Evolutionary conservation across 176 grass and related monocot genomes (phyloP), one percentile per base, ranked within the genome.

Genomic region (Avena insularis): DNA sequence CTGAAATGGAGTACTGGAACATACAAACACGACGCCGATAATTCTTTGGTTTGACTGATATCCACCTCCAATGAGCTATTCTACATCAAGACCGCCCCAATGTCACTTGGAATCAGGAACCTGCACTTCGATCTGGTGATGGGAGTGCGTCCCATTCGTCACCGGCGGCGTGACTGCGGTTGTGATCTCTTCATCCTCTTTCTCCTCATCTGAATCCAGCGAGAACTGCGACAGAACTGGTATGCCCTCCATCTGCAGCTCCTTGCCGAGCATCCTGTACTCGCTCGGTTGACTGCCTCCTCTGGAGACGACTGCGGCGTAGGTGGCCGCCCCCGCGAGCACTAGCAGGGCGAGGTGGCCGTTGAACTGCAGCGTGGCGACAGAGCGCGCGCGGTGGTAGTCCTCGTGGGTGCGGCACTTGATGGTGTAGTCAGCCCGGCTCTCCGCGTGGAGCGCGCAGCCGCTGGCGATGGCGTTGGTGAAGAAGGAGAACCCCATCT

Each of bases 401-500:
- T 96, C 97, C 71, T 91, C 90, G 75, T 96, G 97, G 12, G 94
- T 94, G 71, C 68, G 84, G 92, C 97, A 98, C 84, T 90, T 94
- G 82, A 98, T 94, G 21, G 96, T 96, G 85, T 98, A 96, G 71
- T 98, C 90, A 1, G 85, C 82, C 5, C 79, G 79, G 81, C 87
- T 89, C 85, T 80, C 78, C 9, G 86, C 82, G 80, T 91, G 94
- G 82, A 98, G 72, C 48, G 69, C 21, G 83, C 97, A 98, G 2
- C 94, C 97, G 19, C 87, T 33, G 33, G 92, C 92, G 53, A 98
- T 80, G 83, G 91, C 85, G 56, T 33, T 83, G 46, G 90, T 98
- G 90, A 98, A 98, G 87, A 98, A 98, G 76, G 94, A 98, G 82
- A 98, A 98, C 0, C 88, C 94, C 94, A 98, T 98, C 88, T 98